phyloP scores from a whole-genome alignment of 2,329 filamentous ascomycete genomes.

The Claviceps lovelessii region DNA sequence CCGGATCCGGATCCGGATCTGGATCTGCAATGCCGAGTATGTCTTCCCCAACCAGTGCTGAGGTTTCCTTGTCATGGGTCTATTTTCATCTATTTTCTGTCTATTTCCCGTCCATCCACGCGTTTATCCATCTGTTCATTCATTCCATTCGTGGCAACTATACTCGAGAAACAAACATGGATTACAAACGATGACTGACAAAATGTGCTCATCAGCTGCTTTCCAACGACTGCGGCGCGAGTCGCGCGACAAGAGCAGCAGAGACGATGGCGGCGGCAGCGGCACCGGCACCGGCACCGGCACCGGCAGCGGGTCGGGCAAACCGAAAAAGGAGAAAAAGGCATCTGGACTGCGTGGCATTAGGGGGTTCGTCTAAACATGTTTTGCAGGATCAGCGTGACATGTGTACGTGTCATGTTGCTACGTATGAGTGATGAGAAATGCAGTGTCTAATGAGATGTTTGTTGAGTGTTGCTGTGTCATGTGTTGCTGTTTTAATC shows the following conservation, averaged over 20 bases:
- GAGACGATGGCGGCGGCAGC: constrained; percentile 24
- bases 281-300: background rate
- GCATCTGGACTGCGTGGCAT: constrained; percentile 26
- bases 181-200: background rate
- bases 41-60: constrained; percentile 21
- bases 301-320: constrained; percentile 13
- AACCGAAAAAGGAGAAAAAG: constrained; percentile 23
- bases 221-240: constrained; percentile 35
- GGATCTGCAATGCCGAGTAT: constrained; percentile 16
- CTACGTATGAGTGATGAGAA: constrained; percentile 1
- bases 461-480: too few relatives aligned
- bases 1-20: constrained; percentile 9
- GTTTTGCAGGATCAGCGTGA: background rate
- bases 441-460: background rate
- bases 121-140: constrained; percentile 2
- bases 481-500: too few relatives aligned
- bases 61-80: constrained; percentile 27
- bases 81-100: too few relatives aligned
- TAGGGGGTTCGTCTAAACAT: constrained; percentile 20
- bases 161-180: background rate
- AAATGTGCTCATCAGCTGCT: constrained; percentile 21
- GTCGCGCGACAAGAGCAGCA: constrained; percentile 29
- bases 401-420: background rate
- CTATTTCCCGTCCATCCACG: too few relatives aligned
- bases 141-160: background rate